Conservation (phyloP, 78 protist genomes). For the Cavenderia fasciculata region DNA sequence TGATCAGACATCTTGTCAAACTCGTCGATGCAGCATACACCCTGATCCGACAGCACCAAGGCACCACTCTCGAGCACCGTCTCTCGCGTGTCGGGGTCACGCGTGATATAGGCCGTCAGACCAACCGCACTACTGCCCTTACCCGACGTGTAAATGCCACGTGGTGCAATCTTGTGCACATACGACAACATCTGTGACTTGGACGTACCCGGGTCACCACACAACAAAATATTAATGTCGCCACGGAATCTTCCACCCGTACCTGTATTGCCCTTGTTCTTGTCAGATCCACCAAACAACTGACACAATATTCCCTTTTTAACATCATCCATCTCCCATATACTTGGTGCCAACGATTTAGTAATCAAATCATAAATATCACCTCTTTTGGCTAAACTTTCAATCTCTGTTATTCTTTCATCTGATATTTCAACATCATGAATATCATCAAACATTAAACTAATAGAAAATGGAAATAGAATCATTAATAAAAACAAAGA, state of each 20-base stretch:
- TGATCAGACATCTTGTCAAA: slow-evolving; percentile 99
- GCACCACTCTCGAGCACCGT: slow-evolving; percentile 94
- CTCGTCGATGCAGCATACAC: slow-evolving; percentile 99
- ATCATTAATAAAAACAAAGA: too few relatives aligned
- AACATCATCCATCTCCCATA: slow-evolving; percentile 97
- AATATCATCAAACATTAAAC: slow-evolving; percentile 15
- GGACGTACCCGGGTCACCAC: slow-evolving; percentile 99
- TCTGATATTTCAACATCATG: slow-evolving; percentile 8
- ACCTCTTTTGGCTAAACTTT: slow-evolving; percentile 47
- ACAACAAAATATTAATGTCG: slow-evolving; percentile 97
- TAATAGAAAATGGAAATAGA: background rate
- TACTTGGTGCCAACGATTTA: slow-evolving; percentile 96
- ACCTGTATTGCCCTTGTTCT: slow-evolving; percentile 20
- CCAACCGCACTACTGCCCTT: slow-evolving; percentile 99
- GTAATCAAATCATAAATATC: slow-evolving; percentile 92
- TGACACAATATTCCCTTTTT: slow-evolving; percentile 98
- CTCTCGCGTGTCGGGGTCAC: slow-evolving; percentile 91
- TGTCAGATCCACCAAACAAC: slow-evolving; percentile 96
- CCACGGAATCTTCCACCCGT: slow-evolving; percentile 79
- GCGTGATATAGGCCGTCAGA: slow-evolving; percentile 98
- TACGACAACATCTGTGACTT: slow-evolving; percentile 98
- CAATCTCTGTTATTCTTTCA: slow-evolving; percentile 44
- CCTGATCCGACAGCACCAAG: slow-evolving; percentile 99
- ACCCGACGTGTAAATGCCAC: slow-evolving; percentile 98
- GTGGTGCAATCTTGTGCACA: slow-evolving; percentile 97